These are phyloP conservation scores for Phytophthora ramorum DNA, from an alignment of 352 stramenopile species.

Conservation along the genomic window DNA sequence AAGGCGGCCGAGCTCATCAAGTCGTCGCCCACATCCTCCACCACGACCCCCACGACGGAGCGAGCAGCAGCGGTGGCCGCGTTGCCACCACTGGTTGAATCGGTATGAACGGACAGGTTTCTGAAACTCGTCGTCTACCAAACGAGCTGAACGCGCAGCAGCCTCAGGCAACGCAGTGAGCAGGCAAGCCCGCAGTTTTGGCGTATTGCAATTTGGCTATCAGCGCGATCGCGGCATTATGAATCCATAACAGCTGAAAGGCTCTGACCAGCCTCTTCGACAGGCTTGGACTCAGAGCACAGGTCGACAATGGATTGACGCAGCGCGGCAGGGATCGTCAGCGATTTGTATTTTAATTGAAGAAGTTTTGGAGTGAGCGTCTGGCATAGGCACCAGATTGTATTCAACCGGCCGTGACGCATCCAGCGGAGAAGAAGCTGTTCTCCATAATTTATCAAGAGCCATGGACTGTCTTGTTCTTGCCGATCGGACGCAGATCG, in stretches of 20 bases:
- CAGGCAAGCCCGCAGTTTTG: neutral
- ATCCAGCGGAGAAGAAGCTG: conserved; percentile 12
- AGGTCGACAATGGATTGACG: neutral
- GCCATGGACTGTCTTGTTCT: neutral
- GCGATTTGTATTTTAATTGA: conserved; percentile 25
- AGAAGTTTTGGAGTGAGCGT: conserved; percentile 23
- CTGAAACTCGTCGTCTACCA: neutral
- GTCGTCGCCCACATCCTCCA: conserved; percentile 39
- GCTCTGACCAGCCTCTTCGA: conserved; percentile 22
- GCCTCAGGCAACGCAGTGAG: neutral
- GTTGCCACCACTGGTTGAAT: conserved; percentile 26
- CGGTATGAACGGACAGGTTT: conserved; percentile 12
- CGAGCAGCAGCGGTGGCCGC: conserved; percentile 27
- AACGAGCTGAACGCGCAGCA: neutral
- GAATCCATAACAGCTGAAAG: neutral
- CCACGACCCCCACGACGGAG: conserved; percentile 29
- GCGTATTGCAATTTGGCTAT: neutral
- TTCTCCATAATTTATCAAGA: conserved; percentile 33
- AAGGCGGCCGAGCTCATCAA: conserved; percentile 57
- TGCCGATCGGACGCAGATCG: conserved; percentile 23
- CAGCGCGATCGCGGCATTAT: conserved; percentile 11
- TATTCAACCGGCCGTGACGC: conserved; percentile 4
- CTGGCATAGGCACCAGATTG: conserved; percentile 30
- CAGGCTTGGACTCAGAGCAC: conserved; percentile 7
- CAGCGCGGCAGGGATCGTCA: neutral